Percentiles rank a stretch among this genome's conserved stretches.
Evolutionary conservation across 306 rosid genomes (phyloP).

Genomic region (Castanea mollissima): DNA sequence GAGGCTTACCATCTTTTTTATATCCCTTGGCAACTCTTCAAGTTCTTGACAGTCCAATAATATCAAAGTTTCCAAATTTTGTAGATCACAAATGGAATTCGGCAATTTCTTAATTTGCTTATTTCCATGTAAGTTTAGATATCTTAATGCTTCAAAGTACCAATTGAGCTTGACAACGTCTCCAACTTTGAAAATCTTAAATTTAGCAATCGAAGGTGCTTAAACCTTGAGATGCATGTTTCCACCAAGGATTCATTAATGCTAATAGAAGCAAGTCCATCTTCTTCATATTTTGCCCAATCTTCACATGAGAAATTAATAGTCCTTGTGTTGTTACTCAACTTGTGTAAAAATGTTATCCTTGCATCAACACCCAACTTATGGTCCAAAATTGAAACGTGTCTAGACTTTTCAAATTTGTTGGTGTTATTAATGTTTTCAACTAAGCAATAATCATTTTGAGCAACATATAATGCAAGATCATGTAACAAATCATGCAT

Average conservation of each 20-base stretch:
- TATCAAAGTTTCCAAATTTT: conserved; percentile 19
- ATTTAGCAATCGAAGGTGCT: conserved; percentile 12
- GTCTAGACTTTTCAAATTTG: too few species aligned
- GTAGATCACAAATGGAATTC: conserved; percentile 27
- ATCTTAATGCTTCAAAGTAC: conserved; percentile 15
- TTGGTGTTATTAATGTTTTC: too few species aligned
- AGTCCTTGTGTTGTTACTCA: too few species aligned
- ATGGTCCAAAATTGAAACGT: too few species aligned
- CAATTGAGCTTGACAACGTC: conserved; percentile 9
- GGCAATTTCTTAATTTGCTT: conserved; percentile 7
- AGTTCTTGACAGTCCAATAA: conserved; percentile 12
- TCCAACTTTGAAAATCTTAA: conserved; percentile 9
- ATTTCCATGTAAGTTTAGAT: conserved; percentile 1
- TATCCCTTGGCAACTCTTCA: conserved; percentile 21
- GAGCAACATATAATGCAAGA: too few species aligned
- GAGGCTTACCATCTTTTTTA: conserved; percentile 21
- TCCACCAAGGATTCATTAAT: too few species aligned
- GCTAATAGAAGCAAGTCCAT: too few species aligned
- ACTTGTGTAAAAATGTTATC: too few species aligned
- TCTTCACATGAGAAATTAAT: too few species aligned
- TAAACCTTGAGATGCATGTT: background rate
- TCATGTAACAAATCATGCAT: too few species aligned
- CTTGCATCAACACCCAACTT: background rate
- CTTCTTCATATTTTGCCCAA: too few species aligned
- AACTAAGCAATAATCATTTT: too few species aligned